phyloP scores from a whole-genome alignment of 306 rosid genomes.

The Pterocarpus macrocarpus region DNA sequence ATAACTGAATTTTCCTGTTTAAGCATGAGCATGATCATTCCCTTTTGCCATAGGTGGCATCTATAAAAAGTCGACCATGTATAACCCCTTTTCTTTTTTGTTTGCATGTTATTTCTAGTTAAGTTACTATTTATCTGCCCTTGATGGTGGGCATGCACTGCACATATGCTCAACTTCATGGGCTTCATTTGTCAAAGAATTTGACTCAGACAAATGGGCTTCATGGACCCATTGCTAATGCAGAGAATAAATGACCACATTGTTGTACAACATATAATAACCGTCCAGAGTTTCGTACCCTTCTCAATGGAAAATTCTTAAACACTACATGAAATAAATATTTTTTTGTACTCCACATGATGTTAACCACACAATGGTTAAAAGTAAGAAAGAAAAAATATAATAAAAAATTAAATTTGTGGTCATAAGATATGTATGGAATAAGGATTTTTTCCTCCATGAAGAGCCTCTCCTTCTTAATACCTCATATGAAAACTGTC shows the following conservation, averaged over 20 bases:
- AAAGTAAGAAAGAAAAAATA: no score
- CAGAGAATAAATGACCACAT: neutral
- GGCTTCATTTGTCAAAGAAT: slow-evolving; percentile 16
- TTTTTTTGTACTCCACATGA: no score
- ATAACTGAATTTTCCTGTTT: slow-evolving; percentile 22
- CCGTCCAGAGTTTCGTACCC: neutral
- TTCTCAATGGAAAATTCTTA: no score
- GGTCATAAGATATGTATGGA: no score
- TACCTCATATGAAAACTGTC: no score
- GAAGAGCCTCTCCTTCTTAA: no score
- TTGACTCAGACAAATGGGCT: slow-evolving; percentile 36
- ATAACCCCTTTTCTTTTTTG: neutral
- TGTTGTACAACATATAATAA: neutral
- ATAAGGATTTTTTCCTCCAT: no score
- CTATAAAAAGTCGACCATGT: neutral
- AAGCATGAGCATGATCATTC: neutral
- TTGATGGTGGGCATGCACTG: neutral
- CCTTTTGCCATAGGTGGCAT: neutral
- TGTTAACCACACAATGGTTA: no score
- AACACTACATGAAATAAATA: no score
- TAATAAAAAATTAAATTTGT: no score
- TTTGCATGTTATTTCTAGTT: neutral
- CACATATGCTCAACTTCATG: slow-evolving; percentile 15
- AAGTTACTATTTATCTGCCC: neutral
- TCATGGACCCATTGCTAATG: slow-evolving; percentile 21